These are phyloP conservation scores for Priceomyces carsonii DNA, from an alignment of 805 yeast genomes.

Conservation along the genomic window DNA sequence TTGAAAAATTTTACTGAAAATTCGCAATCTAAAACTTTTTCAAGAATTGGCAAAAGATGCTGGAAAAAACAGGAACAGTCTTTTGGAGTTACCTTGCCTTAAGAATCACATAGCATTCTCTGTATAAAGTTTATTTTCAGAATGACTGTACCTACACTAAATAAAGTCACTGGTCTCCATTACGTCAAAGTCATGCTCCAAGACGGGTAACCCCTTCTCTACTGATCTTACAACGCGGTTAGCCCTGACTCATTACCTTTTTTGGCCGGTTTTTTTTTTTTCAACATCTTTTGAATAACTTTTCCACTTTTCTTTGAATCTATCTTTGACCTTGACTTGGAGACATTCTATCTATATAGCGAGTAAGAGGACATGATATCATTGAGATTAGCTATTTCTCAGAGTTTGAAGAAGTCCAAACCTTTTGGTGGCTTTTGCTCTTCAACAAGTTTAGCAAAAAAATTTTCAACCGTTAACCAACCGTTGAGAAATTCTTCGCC, in stretches of 20 bases:
- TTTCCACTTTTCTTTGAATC: constrained; percentile 4
- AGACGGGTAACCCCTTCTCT: constrained; percentile 14
- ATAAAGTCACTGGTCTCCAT: not conserved
- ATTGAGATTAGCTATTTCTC: constrained; percentile 6
- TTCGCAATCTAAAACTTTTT: not conserved
- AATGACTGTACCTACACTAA: not conserved
- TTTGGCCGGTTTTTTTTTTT: constrained; percentile 19
- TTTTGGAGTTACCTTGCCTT: not conserved
- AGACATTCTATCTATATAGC: not conserved
- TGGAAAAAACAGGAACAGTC: not conserved
- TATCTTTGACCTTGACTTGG: constrained; percentile 1
- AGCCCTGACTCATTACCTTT: constrained; percentile 33
- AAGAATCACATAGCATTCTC: too few relatives aligned
- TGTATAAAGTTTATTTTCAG: too few relatives aligned
- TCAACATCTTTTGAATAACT: constrained; percentile 1
- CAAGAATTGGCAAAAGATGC: not conserved
- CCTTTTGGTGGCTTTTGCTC: constrained; percentile 5
- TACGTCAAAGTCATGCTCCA: not conserved
- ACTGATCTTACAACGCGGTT: constrained; percentile 33
- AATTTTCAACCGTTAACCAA: constrained; percentile 7
- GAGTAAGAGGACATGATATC: constrained; percentile 5
- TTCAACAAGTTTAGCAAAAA: constrained; percentile 5
- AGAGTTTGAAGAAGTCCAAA: constrained; percentile 6
- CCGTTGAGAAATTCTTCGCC: constrained; percentile 13
- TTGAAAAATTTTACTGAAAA: not conserved